A percentile compares a stretch with the other conserved stretches of the same genome.
These are phyloP conservation scores for Cornus suecica DNA, from an alignment of 148 eudicot species.

Conservation along the genomic window DNA sequence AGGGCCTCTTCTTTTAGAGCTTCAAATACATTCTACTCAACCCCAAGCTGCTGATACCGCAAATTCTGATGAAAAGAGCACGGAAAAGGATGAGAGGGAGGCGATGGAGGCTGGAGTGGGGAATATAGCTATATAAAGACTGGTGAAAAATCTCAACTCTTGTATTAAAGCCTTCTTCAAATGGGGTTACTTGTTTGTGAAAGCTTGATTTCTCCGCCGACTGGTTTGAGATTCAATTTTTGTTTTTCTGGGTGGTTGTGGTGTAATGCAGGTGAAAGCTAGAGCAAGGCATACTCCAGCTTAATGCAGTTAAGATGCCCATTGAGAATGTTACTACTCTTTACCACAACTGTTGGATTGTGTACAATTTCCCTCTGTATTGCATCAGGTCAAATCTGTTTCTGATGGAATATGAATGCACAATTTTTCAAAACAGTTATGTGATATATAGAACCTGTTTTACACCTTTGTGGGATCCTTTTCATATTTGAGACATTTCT, in stretches of 20 bases:
- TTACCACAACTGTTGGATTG: background rate
- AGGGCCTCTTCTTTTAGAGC: slow-evolving; percentile 45
- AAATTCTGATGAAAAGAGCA: slow-evolving; percentile 23
- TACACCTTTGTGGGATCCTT: background rate
- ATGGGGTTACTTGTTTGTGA: background rate
- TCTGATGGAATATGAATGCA: background rate
- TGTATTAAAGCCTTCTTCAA: background rate
- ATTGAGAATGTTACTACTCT: background rate
- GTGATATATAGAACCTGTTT: background rate
- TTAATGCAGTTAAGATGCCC: background rate
- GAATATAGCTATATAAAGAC: slow-evolving; percentile 50
- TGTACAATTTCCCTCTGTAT: background rate
- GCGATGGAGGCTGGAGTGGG: slow-evolving; percentile 66
- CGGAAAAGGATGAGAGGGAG: slow-evolving; percentile 57
- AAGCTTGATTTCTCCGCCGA: background rate
- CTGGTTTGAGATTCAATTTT: background rate
- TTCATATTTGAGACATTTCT: background rate
- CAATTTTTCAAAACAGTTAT: too few relatives aligned
- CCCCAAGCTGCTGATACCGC: slow-evolving; percentile 18
- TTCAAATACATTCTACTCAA: slow-evolving; percentile 23
- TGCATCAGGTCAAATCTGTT: background rate
- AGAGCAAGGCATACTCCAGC: background rate
- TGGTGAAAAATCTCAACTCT: slow-evolving; percentile 20
- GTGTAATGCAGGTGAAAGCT: background rate
- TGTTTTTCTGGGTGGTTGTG: background rate